Evolutionary conservation across 306 rosid species (phyloP).

Genomic region (Abrus precatorius): DNA sequence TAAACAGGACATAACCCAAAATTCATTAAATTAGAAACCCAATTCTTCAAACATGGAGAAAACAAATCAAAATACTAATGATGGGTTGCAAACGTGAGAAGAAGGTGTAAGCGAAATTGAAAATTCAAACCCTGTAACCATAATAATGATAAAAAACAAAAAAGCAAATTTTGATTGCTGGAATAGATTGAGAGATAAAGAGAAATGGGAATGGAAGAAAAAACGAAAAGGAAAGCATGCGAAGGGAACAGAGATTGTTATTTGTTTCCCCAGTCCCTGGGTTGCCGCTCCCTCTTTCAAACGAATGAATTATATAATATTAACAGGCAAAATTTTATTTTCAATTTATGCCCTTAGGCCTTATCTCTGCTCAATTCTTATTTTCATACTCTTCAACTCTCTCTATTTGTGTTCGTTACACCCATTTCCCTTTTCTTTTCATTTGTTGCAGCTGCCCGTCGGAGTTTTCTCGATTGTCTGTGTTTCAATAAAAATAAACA

Average conservation of each 20-base stretch:
- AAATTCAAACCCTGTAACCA: slow-evolving; percentile 26
- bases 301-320: background rate
- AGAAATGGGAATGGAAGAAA: background rate
- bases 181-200: background rate
- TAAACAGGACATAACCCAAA: slow-evolving; percentile 10
- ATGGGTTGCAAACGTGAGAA: slow-evolving; percentile 43
- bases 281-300: slow-evolving; percentile 59
- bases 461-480: too few species aligned
- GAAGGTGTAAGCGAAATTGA: slow-evolving; percentile 46
- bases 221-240: background rate
- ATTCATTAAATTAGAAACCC: background rate
- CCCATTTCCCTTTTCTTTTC: background rate
- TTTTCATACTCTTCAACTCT: background rate
- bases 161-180: slow-evolving; percentile 11
- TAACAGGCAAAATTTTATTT: slow-evolving; percentile 22
- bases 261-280: slow-evolving; percentile 35
- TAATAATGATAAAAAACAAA: background rate
- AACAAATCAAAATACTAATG: background rate
- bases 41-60: background rate
- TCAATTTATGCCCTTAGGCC: background rate
- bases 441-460: background rate
- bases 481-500: too few species aligned
- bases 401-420: background rate
- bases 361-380: background rate
- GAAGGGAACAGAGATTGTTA: slow-evolving; percentile 43